Conservation (phyloP, 352 stramenopile genomes). For the Phytophthora sp. region DNA sequence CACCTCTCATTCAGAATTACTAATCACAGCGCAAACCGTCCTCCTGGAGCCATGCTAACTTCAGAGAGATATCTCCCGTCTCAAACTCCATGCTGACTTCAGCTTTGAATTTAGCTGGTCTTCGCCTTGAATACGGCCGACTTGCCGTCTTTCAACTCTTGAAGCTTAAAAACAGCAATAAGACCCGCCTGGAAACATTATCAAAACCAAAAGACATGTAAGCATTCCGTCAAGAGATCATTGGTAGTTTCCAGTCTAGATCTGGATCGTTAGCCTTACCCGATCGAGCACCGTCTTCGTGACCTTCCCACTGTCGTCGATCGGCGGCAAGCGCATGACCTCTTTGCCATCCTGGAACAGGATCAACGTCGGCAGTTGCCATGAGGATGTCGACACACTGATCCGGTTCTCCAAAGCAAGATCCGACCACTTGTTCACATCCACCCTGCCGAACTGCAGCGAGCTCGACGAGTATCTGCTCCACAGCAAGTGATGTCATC, state of each 20-base stretch:
- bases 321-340: conserved; percentile 56
- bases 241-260: background rate
- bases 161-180: conserved; percentile 55
- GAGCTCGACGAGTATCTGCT: conserved; percentile 53
- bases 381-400: conserved; percentile 65
- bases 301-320: conserved; percentile 61
- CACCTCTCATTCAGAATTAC: too few species aligned
- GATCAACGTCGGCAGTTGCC: conserved; percentile 73
- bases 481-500: conserved; percentile 4
- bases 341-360: conserved; percentile 75
- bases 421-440: conserved; percentile 70
- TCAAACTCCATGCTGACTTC: too few species aligned
- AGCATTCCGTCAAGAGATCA: background rate
- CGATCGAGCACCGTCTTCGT: conserved; percentile 68
- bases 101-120: conserved; percentile 34
- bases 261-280: conserved; percentile 28
- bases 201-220: background rate
- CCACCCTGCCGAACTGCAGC: conserved; percentile 70
- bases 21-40: too few species aligned
- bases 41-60: too few species aligned
- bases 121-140: conserved; percentile 46
- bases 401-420: conserved; percentile 66
- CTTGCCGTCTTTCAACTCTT: conserved; percentile 64
- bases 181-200: conserved; percentile 43
- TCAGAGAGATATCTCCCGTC: too few species aligned